These are phyloP conservation scores for Hyaloperonospora brassicae DNA, from an alignment of 352 stramenopile genomes.

Conservation along the genomic window DNA sequence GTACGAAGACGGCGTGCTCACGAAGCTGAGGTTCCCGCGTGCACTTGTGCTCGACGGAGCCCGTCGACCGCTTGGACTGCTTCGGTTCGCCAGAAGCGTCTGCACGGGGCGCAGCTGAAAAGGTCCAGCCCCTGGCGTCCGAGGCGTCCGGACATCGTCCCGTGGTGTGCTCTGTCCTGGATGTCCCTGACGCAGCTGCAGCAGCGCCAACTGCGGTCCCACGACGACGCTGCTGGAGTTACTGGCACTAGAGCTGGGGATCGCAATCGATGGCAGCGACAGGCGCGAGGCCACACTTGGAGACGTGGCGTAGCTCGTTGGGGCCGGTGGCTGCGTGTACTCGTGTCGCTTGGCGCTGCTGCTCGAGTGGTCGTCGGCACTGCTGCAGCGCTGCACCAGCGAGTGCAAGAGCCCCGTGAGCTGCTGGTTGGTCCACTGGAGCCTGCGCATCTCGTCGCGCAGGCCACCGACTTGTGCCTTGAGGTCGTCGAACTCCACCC, in stretches of 20 bases:
- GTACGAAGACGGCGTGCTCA: constrained; percentile 20
- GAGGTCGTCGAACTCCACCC: constrained; percentile 68
- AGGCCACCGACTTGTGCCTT: constrained; percentile 43
- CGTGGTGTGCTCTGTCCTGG: constrained; percentile 18
- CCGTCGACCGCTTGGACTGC: constrained; percentile 17
- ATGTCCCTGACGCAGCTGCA: constrained; percentile 28
- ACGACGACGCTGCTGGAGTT: constrained; percentile 3
- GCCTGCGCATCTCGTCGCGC: constrained; percentile 57
- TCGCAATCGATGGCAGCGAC: constrained; percentile 17
- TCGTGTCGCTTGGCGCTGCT: constrained; percentile 13
- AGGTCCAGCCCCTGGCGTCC: constrained; percentile 22
- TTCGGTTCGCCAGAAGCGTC: constrained; percentile 29
- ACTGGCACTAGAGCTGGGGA: constrained; percentile 24
- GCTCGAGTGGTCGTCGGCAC: constrained; percentile 11
- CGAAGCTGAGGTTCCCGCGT: constrained; percentile 16
- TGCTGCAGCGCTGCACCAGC: constrained; percentile 27
- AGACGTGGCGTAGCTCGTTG: constrained; percentile 6
- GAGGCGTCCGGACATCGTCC: constrained; percentile 18
- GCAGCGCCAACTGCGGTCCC: constrained; percentile 22
- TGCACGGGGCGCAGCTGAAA: constrained; percentile 47
- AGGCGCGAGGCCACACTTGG: constrained; percentile 13
- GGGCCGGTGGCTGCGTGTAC: background rate
- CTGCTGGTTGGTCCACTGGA: constrained; percentile 61
- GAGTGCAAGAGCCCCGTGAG: constrained; percentile 50
- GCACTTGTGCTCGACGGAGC: constrained; percentile 15